Evolutionary conservation across 805 yeast genomes (phyloP), one percentile per base, ranked within the genome.

Genomic region (Saturnispora kantuleensis): DNA sequence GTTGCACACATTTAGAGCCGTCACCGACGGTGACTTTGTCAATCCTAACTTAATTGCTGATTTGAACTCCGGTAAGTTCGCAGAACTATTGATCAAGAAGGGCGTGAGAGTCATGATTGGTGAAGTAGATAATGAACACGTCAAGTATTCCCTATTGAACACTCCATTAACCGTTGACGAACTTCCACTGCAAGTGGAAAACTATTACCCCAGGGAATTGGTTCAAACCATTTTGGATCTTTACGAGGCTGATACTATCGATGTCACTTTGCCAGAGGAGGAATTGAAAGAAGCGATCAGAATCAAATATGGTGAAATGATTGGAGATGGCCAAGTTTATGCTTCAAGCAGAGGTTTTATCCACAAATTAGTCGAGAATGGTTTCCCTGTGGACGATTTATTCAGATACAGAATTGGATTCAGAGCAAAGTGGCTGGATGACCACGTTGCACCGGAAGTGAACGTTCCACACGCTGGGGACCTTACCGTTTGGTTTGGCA

Each of bases 391-490:
- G 13, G 50, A 54, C n/a, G 44, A 48, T 21, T 50, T 62, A 28
- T 61, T 48, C 46, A 56, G 69, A 30, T 66, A 63, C 49, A 55
- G 57, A 44, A 52, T 59, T 11, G 52, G 58, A 30, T 65, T 45
- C 46, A 54, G 64, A 49, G 61, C 63, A 8, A 48, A 34, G 15
- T 49, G 50, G 50, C 31, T 47, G 13, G 41, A 49, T 28, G 39
- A 47, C 51, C 48, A 47, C 38, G 42, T 56, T 49, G 58, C 17
- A 47, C 50, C 34, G 50, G 55, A 40, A 10, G 31, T 42, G 16
- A 59, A 58, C n/a, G 69, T 65, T 31, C 64, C 67, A 10, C 71
- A 67, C 50, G 68, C 60, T 3, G 55, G 56, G 21, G 71, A 66
- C 45, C 50, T 56, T 36, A 50, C 62, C 9, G 44, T 65, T 36